Percentiles rank a stretch among this genome's conserved stretches.
Evolutionary conservation across 2,329 filamentous ascomycete genomes (phyloP).

Genomic region (Periconia digitata): DNA sequence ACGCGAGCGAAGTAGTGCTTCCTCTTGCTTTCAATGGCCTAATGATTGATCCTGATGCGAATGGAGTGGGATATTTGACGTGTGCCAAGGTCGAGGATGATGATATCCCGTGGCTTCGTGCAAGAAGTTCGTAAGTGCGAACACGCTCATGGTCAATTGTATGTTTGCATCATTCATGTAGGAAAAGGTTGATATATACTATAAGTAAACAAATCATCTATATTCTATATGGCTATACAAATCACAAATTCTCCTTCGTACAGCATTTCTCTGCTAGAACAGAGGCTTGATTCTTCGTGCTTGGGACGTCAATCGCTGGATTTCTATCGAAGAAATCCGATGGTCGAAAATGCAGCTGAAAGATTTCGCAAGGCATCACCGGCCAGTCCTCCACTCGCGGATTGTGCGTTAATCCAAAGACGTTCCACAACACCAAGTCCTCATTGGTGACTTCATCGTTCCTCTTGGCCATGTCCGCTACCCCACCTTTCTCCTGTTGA

Average conservation of each 20-base stretch:
- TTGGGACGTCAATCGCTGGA: constrained; percentile 56
- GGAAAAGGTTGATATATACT: too few relatives aligned
- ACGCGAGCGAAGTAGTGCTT: constrained; percentile 19
- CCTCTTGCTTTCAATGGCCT: constrained; percentile 21
- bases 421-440: constrained; percentile 54
- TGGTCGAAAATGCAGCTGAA: constrained; percentile 52
- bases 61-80: constrained; percentile 37
- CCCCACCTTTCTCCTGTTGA: constrained; percentile 46
- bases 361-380: constrained; percentile 54
- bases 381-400: constrained; percentile 55
- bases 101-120: constrained; percentile 33
- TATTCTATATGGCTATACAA: too few relatives aligned
- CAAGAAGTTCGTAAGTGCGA: not conserved
- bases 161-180: too few relatives aligned
- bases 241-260: constrained; percentile 13
- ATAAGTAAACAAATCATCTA: too few relatives aligned
- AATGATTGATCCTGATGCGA: constrained; percentile 31
- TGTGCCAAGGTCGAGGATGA: constrained; percentile 29
- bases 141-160: too few relatives aligned
- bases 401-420: constrained; percentile 56
- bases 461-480: constrained; percentile 47
- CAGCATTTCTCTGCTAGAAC: constrained; percentile 29
- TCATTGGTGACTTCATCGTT: constrained; percentile 47
- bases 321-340: constrained; percentile 58
- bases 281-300: constrained; percentile 31